These are phyloP conservation scores for Rhododendron griersonianum DNA, from an alignment of 148 eudicot species.

Conservation along the genomic window DNA sequence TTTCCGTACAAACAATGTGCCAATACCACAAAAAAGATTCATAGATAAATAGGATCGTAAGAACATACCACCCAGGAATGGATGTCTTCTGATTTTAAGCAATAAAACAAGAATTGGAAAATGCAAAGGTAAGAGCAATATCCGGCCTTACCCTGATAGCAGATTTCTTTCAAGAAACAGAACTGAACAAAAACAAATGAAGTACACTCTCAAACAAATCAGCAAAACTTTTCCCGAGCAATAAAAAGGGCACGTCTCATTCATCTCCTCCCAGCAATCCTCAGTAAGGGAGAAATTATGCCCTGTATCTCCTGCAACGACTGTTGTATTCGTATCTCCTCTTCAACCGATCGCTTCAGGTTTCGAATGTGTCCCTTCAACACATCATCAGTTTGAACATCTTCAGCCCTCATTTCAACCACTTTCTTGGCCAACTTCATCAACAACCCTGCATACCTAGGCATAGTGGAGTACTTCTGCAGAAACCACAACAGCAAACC, in stretches of 20 bases:
- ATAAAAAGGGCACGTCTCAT: not conserved
- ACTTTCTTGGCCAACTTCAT: constrained; percentile 75
- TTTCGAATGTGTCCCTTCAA: constrained; percentile 57
- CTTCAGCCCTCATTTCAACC: constrained; percentile 67
- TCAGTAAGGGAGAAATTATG: constrained; percentile 76
- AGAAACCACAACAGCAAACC: constrained; percentile 55
- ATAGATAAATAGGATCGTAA: not conserved
- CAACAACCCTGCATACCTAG: constrained; percentile 65
- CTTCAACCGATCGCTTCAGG: constrained; percentile 61
- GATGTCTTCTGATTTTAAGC: not conserved
- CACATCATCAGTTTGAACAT: constrained; percentile 39
- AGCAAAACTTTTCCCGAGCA: not conserved
- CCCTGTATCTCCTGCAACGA: constrained; percentile 86
- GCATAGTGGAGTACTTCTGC: constrained; percentile 64
- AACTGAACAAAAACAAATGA: not conserved
- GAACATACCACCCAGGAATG: not conserved
- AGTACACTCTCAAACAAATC: not conserved
- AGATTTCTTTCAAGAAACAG: not conserved
- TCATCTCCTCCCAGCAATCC: constrained; percentile 72
- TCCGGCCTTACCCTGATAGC: not conserved
- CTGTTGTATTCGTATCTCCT: constrained; percentile 76
- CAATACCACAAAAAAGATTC: not conserved
- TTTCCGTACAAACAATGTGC: not conserved
- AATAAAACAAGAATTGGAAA: not conserved
- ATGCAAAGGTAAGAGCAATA: not conserved